A percentile compares a stretch with the other conserved stretches of the same genome.
Evolutionary conservation across 768 basidiomycete genomes (phyloP).

Genomic region (Gloeopeniophorella convolvens): DNA sequence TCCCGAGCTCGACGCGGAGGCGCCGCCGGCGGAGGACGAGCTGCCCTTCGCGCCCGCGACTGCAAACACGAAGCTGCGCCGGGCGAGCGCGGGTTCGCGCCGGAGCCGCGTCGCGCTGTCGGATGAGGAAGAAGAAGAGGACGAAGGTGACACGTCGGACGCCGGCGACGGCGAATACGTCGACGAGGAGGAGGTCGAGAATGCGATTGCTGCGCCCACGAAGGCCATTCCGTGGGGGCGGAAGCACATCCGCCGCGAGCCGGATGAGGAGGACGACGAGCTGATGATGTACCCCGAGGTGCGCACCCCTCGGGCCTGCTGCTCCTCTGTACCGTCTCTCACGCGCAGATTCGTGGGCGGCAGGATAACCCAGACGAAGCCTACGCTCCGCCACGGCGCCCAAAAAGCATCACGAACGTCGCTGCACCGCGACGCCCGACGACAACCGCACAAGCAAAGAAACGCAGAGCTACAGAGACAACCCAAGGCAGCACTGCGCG

Average conservation of each 20-base stretch:
- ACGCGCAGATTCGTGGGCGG: not conserved
- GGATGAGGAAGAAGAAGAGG: slow-evolving; percentile 32
- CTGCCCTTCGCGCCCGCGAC: slow-evolving; percentile 13
- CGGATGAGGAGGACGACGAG: slow-evolving; percentile 50
- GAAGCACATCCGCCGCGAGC: slow-evolving; percentile 13
- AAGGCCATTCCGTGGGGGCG: slow-evolving; percentile 8
- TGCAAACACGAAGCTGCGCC: slow-evolving; percentile 27
- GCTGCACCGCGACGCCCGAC: not conserved
- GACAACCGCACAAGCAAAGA: slow-evolving; percentile 4
- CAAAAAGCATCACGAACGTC: slow-evolving; percentile 12
- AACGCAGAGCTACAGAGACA: slow-evolving; percentile 6
- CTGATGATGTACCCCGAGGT: slow-evolving; percentile 59
- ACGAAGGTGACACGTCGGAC: slow-evolving; percentile 34
- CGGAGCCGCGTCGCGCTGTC: slow-evolving; percentile 12
- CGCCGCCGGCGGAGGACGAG: slow-evolving; percentile 16
- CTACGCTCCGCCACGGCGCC: slow-evolving; percentile 21
- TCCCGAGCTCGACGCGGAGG: slow-evolving; percentile 25
- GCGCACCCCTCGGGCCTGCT: slow-evolving; percentile 3
- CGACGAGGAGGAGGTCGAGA: slow-evolving; percentile 21
- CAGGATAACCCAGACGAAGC: slow-evolving; percentile 39
- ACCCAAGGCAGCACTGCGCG: not conserved
- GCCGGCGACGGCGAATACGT: slow-evolving; percentile 12
- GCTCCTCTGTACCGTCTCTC: not conserved
- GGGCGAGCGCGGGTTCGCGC: slow-evolving; percentile 19
- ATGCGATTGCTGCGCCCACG: not conserved